These are phyloP conservation scores for Cyanidiococcus yangmingshanensis DNA, from an alignment of 23 red algal species.

Conservation along the genomic window DNA sequence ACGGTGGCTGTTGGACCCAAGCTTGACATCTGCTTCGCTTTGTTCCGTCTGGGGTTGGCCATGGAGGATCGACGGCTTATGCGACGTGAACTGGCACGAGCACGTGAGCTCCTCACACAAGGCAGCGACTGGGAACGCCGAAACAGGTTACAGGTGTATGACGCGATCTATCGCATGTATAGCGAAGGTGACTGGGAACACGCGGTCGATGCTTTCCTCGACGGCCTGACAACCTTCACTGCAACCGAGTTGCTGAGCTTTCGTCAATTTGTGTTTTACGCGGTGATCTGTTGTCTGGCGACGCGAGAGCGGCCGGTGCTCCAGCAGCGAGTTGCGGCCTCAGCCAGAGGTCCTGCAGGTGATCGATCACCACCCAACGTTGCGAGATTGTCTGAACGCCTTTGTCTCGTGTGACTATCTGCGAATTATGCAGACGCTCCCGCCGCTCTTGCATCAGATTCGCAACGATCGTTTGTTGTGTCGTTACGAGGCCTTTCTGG, in stretches of 20 bases:
- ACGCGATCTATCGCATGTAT: slow-evolving; percentile 51
- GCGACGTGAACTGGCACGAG: slow-evolving; percentile 37
- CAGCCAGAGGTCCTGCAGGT: slow-evolving; percentile 81
- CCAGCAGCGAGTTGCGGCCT: slow-evolving; percentile 47
- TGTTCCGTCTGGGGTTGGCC: slow-evolving; percentile 70
- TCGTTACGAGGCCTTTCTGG: slow-evolving; percentile 54
- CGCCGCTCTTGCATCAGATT: slow-evolving; percentile 47
- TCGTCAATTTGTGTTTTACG: slow-evolving; percentile 70
- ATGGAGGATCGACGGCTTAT: slow-evolving; percentile 41
- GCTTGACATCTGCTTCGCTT: slow-evolving; percentile 70
- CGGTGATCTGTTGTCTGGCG: slow-evolving; percentile 69
- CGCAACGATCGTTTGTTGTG: slow-evolving; percentile 49
- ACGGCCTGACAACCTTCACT: slow-evolving; percentile 85
- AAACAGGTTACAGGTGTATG: slow-evolving; percentile 96
- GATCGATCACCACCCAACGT: slow-evolving; percentile 41
- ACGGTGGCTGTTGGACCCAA: slow-evolving; percentile 80
- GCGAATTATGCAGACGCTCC: slow-evolving; percentile 50
- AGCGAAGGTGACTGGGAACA: slow-evolving; percentile 51
- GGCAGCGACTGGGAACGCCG: slow-evolving; percentile 98
- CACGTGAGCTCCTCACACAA: slow-evolving; percentile 60
- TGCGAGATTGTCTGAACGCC: slow-evolving; percentile 48
- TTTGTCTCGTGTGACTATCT: slow-evolving; percentile 81
- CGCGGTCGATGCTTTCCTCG: slow-evolving; percentile 62
- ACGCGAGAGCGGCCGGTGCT: slow-evolving; percentile 77
- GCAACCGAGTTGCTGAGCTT: slow-evolving; percentile 72